These are phyloP conservation scores for Pseudoneurospora amorphoporcata DNA, from an alignment of 495 filamentous ascomycete genomes.

Conservation along the genomic window DNA sequence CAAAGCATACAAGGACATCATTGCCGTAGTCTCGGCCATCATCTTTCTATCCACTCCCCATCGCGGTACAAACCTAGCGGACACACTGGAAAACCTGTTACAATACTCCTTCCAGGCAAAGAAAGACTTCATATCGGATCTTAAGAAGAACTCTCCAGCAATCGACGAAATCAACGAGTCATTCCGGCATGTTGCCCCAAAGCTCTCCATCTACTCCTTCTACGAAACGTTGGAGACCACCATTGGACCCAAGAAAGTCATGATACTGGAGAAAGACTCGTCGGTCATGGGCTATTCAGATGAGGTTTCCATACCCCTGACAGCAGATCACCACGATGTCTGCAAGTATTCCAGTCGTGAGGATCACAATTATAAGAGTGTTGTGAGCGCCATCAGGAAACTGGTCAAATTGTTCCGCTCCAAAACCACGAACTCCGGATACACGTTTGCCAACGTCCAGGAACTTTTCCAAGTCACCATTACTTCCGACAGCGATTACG, in stretches of 20 bases:
- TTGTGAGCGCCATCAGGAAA: conserved; percentile 28
- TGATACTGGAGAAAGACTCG: conserved; percentile 36
- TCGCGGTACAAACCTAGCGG: conserved; percentile 34
- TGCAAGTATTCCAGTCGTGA: conserved; percentile 34
- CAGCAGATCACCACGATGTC: conserved; percentile 39
- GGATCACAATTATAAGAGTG: conserved; percentile 32
- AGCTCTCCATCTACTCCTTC: conserved; percentile 34
- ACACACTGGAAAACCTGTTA: conserved; percentile 26
- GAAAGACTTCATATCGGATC: conserved; percentile 29
- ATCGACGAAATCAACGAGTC: conserved; percentile 38
- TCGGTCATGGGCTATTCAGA: conserved; percentile 35
- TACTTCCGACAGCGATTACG: conserved; percentile 23
- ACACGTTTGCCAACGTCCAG: background rate
- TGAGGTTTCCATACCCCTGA: conserved; percentile 28
- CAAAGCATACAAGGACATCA: conserved; percentile 23
- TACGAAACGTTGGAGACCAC: conserved; percentile 35
- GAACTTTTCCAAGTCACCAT: conserved; percentile 8
- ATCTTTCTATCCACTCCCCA: conserved; percentile 42
- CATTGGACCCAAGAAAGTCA: conserved; percentile 17
- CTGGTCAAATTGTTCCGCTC: conserved; percentile 4
- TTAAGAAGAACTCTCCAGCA: conserved; percentile 22
- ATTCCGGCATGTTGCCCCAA: conserved; percentile 32
- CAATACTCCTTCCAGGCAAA: conserved; percentile 12
- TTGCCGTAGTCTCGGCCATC: conserved; percentile 25
- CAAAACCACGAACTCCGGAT: conserved; percentile 10